Evolutionary conservation across 179 eudicot genomes (phyloP).

Genomic region (Vitellaria paradoxa): DNA sequence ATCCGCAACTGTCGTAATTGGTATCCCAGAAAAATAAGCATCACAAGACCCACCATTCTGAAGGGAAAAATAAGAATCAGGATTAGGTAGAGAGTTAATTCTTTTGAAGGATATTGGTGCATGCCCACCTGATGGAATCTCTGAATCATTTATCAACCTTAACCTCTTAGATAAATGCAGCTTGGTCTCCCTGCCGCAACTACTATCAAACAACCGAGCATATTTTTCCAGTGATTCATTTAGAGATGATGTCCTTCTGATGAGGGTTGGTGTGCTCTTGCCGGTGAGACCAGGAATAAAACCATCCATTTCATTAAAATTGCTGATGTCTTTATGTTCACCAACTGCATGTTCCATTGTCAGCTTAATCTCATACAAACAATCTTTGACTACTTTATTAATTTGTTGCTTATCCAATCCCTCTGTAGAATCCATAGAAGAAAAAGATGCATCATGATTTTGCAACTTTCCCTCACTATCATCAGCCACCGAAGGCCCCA

Average conservation of each 20-base stretch:
- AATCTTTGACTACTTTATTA: neutral
- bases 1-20: slow-evolving; percentile 13
- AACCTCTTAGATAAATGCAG: slow-evolving; percentile 26
- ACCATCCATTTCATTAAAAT: slow-evolving; percentile 6
- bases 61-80: slow-evolving; percentile 26
- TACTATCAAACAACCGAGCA: slow-evolving; percentile 38
- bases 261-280: slow-evolving; percentile 14
- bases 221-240: slow-evolving; percentile 54
- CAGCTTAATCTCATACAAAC: neutral
- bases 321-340: neutral
- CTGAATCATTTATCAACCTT: slow-evolving; percentile 35
- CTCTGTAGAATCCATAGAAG: neutral
- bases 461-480: neutral
- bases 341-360: too few relatives aligned
- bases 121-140: slow-evolving; percentile 15
- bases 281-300: slow-evolving; percentile 12
- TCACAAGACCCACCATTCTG: slow-evolving; percentile 14
- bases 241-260: slow-evolving; percentile 37
- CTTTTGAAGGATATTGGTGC: slow-evolving; percentile 33
- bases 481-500: neutral
- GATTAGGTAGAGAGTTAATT: slow-evolving; percentile 45
- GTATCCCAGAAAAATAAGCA: slow-evolving; percentile 5
- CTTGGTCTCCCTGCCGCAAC: slow-evolving; percentile 29
- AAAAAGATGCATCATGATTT: neutral
- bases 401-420: slow-evolving; percentile 4